A percentile compares a stretch with the other conserved stretches of the same genome.
Evolutionary conservation across 2,329 filamentous ascomycete species (phyloP).

Genomic region (Lasiodiplodia sp.): DNA sequence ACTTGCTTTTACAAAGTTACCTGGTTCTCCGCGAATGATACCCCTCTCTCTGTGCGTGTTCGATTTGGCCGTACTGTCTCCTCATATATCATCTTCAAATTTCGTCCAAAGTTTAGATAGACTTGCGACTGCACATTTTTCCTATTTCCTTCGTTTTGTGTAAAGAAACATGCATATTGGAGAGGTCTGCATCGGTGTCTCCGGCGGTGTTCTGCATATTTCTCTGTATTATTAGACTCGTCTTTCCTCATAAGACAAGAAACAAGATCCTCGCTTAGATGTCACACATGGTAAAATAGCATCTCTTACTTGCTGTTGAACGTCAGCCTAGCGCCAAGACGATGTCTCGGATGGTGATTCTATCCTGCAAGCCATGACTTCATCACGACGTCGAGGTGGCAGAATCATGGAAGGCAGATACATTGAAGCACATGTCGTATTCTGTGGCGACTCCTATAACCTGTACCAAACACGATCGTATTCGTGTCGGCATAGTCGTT

Average conservation of each 20-base stretch:
- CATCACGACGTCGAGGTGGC: neutral
- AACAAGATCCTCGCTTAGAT: neutral
- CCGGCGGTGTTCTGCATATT: neutral
- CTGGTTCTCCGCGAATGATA: conserved; percentile 28
- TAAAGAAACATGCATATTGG: neutral
- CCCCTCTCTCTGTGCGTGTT: conserved; percentile 12
- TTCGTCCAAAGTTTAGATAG: neutral
- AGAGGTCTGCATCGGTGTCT: neutral
- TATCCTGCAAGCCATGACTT: neutral
- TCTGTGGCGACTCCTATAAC: neutral
- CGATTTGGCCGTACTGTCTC: conserved; percentile 4
- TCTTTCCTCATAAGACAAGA: neutral
- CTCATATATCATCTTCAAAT: neutral
- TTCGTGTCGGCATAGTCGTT: neutral
- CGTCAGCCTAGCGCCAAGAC: neutral
- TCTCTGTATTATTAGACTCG: neutral
- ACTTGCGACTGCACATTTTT: neutral
- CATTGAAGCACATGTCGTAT: neutral
- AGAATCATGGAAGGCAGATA: neutral
- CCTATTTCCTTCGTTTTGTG: neutral
- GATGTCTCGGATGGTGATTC: neutral
- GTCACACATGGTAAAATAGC: neutral
- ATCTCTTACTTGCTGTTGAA: neutral
- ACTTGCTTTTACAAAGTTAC: conserved; percentile 12
- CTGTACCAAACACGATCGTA: neutral